These are phyloP conservation scores for Populus pruinosa DNA, from an alignment of 345 rosid species.

Conservation along the genomic window DNA sequence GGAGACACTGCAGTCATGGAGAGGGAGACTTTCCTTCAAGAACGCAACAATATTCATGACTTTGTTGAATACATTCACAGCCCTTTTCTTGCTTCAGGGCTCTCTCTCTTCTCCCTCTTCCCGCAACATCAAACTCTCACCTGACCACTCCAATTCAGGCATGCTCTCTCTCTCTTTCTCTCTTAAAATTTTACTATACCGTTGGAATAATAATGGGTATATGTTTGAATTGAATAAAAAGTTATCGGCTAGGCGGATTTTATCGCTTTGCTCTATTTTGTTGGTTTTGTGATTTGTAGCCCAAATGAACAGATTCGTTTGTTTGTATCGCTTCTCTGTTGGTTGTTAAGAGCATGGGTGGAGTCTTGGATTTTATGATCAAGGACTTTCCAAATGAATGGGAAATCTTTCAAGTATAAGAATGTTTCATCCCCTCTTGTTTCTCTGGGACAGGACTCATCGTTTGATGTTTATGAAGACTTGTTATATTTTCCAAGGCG, in stretches of 20 bases:
- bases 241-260: not conserved
- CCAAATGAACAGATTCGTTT: not conserved
- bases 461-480: not conserved
- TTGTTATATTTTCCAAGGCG: not conserved
- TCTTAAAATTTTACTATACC: not conserved
- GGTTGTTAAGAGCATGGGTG: not conserved
- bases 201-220: not conserved
- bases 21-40: conserved; percentile 68
- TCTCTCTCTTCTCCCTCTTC: conserved; percentile 49
- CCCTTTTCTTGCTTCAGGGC: conserved; percentile 57
- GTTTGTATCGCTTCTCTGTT: not conserved
- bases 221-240: not conserved
- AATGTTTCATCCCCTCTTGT: not conserved
- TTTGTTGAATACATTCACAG: conserved; percentile 48
- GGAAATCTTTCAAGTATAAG: not conserved
- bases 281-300: too few species aligned
- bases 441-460: not conserved
- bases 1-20: conserved; percentile 55
- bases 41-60: conserved; percentile 67
- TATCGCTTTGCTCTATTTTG: not conserved
- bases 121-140: conserved; percentile 30
- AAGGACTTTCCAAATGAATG: not conserved
- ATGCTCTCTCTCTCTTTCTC: not conserved
- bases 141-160: conserved; percentile 50
- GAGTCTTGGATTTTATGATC: not conserved